phyloP scores from a whole-genome alignment of 2,329 filamentous ascomycete genomes.

The Biscogniauxia marginata region DNA sequence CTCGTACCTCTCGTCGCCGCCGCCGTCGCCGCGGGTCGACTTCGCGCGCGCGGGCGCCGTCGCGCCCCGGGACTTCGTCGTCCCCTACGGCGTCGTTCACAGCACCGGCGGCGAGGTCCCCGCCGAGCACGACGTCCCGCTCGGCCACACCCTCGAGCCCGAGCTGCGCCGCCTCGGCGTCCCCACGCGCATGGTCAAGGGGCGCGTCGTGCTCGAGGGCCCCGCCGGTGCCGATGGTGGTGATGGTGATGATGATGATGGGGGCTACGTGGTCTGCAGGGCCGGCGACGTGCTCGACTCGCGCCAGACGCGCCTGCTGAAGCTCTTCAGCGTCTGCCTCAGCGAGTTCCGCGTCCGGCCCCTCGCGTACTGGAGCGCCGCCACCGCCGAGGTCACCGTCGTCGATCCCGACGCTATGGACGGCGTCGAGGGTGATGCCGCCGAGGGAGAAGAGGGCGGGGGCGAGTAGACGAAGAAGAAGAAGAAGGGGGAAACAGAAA shows the following conservation, averaged over 20 bases:
- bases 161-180: constrained; percentile 86
- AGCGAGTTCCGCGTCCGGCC: constrained; percentile 86
- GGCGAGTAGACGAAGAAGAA: constrained; percentile 13
- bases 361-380: constrained; percentile 68
- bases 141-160: constrained; percentile 87
- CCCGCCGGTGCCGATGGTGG: constrained; percentile 48
- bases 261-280: constrained; percentile 75
- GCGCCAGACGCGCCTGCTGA: constrained; percentile 87
- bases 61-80: constrained; percentile 71
- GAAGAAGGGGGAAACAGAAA: not conserved
- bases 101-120: constrained; percentile 77
- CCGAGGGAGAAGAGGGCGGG: constrained; percentile 22
- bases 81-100: constrained; percentile 82
- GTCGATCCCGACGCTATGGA: constrained; percentile 39
- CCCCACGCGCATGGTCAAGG: constrained; percentile 84
- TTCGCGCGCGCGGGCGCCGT: constrained; percentile 84
- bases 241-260: constrained; percentile 45
- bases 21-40: constrained; percentile 72
- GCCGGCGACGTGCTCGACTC: constrained; percentile 85
- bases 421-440: constrained; percentile 20
- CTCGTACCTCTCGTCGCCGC: constrained; percentile 69
- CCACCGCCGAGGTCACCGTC: constrained; percentile 59
- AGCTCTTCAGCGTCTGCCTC: constrained; percentile 87
- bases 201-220: constrained; percentile 71
- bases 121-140: constrained; percentile 76